Percentiles rank a stretch among this genome's conserved stretches.
Conservation (phyloP, 116 monocot genomes). For the Posidonia oceanica region DNA sequence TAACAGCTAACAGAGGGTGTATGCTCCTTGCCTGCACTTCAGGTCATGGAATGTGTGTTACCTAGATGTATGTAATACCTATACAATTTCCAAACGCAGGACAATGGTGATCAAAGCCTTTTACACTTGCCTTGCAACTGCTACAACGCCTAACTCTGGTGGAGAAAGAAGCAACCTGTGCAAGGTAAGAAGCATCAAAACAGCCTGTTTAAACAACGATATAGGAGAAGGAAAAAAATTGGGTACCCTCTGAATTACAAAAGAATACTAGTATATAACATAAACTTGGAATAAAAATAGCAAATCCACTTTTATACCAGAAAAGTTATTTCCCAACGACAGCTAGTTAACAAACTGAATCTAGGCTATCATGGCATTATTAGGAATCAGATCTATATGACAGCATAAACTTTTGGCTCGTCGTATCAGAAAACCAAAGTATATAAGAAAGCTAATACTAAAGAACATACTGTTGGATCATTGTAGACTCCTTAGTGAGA, state of each 20-base stretch:
- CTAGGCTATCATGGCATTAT: no score
- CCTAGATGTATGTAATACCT: conserved; percentile 28
- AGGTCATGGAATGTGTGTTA: no score
- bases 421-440: no score
- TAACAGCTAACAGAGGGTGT: no score
- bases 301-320: background rate
- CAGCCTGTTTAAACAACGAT: background rate
- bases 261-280: background rate
- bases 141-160: conserved; percentile 58
- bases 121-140: conserved; percentile 54
- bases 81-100: conserved; percentile 98
- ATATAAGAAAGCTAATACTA: no score
- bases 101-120: conserved; percentile 88
- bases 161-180: conserved; percentile 27
- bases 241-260: background rate
- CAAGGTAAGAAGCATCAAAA: conserved; percentile 1
- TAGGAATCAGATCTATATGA: no score
- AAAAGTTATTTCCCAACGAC: background rate
- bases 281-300: background rate
- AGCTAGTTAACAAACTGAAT: background rate
- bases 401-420: no score
- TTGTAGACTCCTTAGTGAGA: no score
- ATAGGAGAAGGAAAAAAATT: background rate
- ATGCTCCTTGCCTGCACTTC: no score
- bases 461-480: no score